Conservation (phyloP, 257 asterid species). For the Fraxinus excelsior region DNA sequence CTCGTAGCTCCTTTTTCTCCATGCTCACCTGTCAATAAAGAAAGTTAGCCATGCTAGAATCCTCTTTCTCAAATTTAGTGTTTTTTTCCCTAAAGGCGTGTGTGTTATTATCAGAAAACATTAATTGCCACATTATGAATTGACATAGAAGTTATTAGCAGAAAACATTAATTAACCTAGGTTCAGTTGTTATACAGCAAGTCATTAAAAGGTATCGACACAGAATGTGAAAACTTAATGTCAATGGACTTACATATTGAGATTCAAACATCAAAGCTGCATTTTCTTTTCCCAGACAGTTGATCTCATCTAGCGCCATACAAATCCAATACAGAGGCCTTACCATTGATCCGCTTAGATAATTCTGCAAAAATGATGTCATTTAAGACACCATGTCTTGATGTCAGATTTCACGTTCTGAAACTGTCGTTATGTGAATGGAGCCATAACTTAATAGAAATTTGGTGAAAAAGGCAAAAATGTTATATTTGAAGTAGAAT, state of each 20-base stretch:
- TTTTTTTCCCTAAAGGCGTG: too few relatives aligned
- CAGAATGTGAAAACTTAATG: not conserved
- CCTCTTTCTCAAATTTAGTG: too few relatives aligned
- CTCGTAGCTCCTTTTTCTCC: conserved; percentile 40
- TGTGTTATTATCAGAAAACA: too few relatives aligned
- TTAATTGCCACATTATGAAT: too few relatives aligned
- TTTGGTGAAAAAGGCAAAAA: not conserved
- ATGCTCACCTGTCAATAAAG: conserved; percentile 27
- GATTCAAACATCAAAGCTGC: conserved; percentile 41
- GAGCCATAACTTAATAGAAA: not conserved
- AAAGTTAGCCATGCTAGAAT: too few relatives aligned
- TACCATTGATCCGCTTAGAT: conserved; percentile 40
- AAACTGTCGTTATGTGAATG: not conserved
- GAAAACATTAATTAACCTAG: not conserved
- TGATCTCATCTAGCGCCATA: conserved; percentile 30
- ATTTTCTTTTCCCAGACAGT: conserved; percentile 38
- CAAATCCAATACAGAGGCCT: conserved; percentile 38
- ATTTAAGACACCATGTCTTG: not conserved
- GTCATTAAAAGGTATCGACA: not conserved
- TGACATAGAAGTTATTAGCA: too few relatives aligned
- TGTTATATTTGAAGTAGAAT: not conserved
- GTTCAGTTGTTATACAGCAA: not conserved
- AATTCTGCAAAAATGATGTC: conserved; percentile 31
- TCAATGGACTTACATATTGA: conserved; percentile 36
- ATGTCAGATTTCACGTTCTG: not conserved